Conservation (phyloP, 306 rosid species). For the Neltuma alba region DNA sequence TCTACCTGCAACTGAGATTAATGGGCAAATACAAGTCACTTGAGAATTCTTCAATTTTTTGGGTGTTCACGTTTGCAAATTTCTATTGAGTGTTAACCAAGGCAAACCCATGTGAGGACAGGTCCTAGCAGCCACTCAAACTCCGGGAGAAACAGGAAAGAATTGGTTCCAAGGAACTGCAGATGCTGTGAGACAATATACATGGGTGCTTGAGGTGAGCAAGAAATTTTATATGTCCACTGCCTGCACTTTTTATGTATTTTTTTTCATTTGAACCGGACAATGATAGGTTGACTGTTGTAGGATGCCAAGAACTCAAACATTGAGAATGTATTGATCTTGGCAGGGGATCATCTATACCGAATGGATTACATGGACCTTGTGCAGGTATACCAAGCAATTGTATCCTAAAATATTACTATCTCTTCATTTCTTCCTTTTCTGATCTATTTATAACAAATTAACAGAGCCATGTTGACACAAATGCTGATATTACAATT, state of each 20-base stretch:
- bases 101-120: constrained; percentile 45
- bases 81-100: constrained; percentile 16
- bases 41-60: neutral
- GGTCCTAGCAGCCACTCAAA: constrained; percentile 99
- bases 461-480: constrained; percentile 76
- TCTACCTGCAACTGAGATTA: constrained; percentile 26
- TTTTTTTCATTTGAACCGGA: constrained; percentile 2
- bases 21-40: constrained; percentile 25
- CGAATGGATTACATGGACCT: constrained; percentile 97
- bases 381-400: constrained; percentile 60
- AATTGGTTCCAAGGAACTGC: constrained; percentile 99
- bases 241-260: constrained; percentile 7
- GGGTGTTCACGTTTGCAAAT: constrained; percentile 3
- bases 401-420: neutral
- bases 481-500: constrained; percentile 79
- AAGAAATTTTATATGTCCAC: neutral
- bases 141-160: constrained; percentile 89
- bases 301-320: constrained; percentile 81
- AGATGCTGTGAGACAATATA: constrained; percentile 95
- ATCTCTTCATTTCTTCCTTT: constrained; percentile 26
- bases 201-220: constrained; percentile 93
- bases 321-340: constrained; percentile 75
- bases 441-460: constrained; percentile 34
- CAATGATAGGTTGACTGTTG: constrained; percentile 32
- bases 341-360: constrained; percentile 94